Conservation (phyloP, 2,329 filamentous ascomycete genomes). For the Penicillium sp. region DNA sequence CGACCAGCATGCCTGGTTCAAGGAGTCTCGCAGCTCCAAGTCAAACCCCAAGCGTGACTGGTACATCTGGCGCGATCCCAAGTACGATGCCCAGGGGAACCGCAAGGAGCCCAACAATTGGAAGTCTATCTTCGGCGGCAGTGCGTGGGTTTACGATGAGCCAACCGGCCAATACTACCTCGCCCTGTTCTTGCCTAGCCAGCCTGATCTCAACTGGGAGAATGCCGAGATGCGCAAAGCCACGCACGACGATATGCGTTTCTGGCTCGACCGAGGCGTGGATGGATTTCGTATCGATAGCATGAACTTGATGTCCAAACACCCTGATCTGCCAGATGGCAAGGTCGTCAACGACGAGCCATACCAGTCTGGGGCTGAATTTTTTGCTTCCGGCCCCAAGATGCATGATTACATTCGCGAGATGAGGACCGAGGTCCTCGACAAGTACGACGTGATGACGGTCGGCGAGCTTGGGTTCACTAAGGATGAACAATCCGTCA, state of each 20-base stretch:
- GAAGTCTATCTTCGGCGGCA: conserved; percentile 57
- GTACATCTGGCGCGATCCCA: conserved; percentile 57
- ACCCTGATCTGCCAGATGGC: background rate
- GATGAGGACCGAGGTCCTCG: background rate
- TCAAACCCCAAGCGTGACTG: conserved; percentile 64
- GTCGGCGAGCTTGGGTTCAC: background rate
- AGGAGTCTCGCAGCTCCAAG: conserved; percentile 59
- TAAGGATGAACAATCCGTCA: background rate
- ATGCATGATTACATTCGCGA: background rate
- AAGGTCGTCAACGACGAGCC: background rate
- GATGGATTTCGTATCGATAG: conserved; percentile 59
- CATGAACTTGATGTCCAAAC: background rate
- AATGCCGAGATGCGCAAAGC: conserved; percentile 64
- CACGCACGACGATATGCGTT: conserved; percentile 69
- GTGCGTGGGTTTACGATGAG: conserved; percentile 61
- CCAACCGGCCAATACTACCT: conserved; percentile 64
- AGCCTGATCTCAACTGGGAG: conserved; percentile 77
- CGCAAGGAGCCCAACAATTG: conserved; percentile 71
- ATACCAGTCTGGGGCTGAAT: background rate
- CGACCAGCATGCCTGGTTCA: conserved; percentile 56
- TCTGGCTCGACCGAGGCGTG: conserved; percentile 73
- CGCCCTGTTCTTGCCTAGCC: conserved; percentile 19
- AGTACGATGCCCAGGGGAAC: conserved; percentile 54
- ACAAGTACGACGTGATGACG: background rate
- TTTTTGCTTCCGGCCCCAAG: background rate